Percentiles rank a stretch among this genome's conserved stretches.
Conservation (phyloP, 306 rosid species). For the Inga leiocalycina region DNA sequence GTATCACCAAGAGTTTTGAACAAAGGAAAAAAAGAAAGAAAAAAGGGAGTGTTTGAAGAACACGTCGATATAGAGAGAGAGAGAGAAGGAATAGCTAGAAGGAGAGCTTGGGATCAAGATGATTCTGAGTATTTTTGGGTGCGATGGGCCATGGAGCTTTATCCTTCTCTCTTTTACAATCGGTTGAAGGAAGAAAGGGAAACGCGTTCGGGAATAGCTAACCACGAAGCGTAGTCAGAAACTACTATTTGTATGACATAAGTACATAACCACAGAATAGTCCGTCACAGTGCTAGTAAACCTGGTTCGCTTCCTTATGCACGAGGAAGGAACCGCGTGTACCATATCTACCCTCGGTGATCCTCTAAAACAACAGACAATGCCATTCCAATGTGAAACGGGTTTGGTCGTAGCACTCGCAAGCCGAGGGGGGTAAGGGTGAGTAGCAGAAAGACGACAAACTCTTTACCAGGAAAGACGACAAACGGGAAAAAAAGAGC, state of each 20-base stretch:
- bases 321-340: conserved; percentile 38
- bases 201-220: not conserved
- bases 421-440: not conserved
- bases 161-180: not conserved
- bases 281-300: not conserved
- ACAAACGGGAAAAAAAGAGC: not conserved
- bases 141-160: conserved; percentile 39
- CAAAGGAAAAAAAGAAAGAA: not conserved
- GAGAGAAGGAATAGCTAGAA: conserved; percentile 4
- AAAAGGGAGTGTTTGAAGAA: conserved; percentile 9
- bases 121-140: conserved; percentile 32
- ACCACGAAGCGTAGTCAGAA: not conserved
- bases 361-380: not conserved
- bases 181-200: not conserved
- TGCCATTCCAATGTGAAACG: not conserved
- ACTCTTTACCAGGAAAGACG: not conserved
- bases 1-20: not conserved
- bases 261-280: not conserved
- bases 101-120: conserved; percentile 34
- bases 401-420: not conserved
- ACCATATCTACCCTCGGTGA: conserved; percentile 27
- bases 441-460: not conserved
- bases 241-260: not conserved
- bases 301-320: not conserved
- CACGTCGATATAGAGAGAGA: conserved; percentile 15